Conservation (phyloP, 2,329 filamentous ascomycete genomes). For the Trichoderma polysporum region DNA sequence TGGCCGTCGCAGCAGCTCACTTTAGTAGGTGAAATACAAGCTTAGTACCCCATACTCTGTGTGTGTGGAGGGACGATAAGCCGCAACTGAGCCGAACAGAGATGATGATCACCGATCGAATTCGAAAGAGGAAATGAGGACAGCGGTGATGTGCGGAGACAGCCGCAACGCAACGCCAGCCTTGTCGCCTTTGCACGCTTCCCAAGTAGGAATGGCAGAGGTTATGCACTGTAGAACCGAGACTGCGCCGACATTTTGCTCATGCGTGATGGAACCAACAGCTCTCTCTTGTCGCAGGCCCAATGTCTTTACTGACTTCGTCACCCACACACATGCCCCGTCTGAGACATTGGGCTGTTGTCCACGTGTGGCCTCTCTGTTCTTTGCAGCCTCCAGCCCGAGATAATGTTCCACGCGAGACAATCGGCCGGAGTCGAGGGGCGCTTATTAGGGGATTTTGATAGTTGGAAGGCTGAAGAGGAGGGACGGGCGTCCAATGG, state of each 20-base stretch:
- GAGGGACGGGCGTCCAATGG: slow-evolving; percentile 9
- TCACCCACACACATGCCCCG: background rate
- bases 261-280: slow-evolving; percentile 17
- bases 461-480: slow-evolving; percentile 10
- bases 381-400: background rate
- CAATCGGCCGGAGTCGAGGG: slow-evolving; percentile 1
- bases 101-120: slow-evolving; percentile 22
- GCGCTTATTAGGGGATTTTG: background rate
- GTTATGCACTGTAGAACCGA: slow-evolving; percentile 14
- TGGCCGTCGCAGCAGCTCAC: background rate
- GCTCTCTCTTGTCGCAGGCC: background rate
- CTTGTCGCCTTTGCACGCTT: background rate
- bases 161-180: slow-evolving; percentile 7
- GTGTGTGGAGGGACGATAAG: slow-evolving; percentile 17
- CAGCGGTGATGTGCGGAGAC: slow-evolving; percentile 16
- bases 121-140: slow-evolving; percentile 15
- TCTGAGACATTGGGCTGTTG: background rate
- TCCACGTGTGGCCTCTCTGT: slow-evolving; percentile 1
- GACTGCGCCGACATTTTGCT: slow-evolving; percentile 9
- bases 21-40: slow-evolving; percentile 12
- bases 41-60: slow-evolving; percentile 11
- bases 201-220: slow-evolving; percentile 4
- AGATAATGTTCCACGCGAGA: slow-evolving; percentile 6
- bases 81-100: slow-evolving; percentile 16
- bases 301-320: background rate